Percentiles rank a stretch among this genome's conserved stretches.
phyloP scores from a whole-genome alignment of 1,284 basidiomycete species.

The Trichosporon ovoides region DNA sequence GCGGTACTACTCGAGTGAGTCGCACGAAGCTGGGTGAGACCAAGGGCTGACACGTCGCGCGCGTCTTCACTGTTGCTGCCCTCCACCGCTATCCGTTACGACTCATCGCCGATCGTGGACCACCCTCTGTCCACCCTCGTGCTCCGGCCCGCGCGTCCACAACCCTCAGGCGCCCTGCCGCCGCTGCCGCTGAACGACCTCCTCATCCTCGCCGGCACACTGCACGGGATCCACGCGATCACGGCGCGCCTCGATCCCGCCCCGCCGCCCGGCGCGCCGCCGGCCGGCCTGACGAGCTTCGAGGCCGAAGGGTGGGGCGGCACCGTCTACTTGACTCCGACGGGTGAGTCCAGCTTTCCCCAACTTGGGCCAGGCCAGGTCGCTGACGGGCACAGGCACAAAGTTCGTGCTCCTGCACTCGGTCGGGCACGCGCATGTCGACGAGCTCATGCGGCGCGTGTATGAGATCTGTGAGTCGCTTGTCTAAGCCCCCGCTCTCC shows the following conservation, averaged over 20 bases:
- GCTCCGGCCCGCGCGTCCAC: neutral
- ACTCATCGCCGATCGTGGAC: neutral
- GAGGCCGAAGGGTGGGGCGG: constrained; percentile 70
- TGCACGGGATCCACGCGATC: constrained; percentile 98
- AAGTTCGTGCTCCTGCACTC: constrained; percentile 89
- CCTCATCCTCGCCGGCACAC: constrained; percentile 90
- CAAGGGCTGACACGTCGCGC: neutral
- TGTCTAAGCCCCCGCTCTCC: too few relatives aligned
- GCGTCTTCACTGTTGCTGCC: neutral
- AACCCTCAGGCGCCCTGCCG: constrained; percentile 72
- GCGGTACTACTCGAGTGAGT: constrained; percentile 75
- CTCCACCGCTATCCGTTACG: neutral
- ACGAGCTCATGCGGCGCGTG: constrained; percentile 68
- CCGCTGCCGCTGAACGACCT: constrained; percentile 92
- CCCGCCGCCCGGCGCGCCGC: constrained; percentile 73
- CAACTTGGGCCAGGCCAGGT: neutral
- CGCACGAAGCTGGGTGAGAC: too few relatives aligned
- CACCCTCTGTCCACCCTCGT: neutral
- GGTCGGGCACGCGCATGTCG: constrained; percentile 57
- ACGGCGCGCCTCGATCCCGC: constrained; percentile 84
- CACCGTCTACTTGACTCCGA: constrained; percentile 68
- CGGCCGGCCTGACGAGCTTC: constrained; percentile 77
- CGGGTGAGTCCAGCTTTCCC: constrained; percentile 60
- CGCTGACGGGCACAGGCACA: constrained; percentile 60
- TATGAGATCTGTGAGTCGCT: constrained; percentile 69